Evolutionary conservation across 2,329 filamentous ascomycete species (phyloP), one percentile per base, ranked within the genome.

Genomic region (Colletotrichum sp.): DNA sequence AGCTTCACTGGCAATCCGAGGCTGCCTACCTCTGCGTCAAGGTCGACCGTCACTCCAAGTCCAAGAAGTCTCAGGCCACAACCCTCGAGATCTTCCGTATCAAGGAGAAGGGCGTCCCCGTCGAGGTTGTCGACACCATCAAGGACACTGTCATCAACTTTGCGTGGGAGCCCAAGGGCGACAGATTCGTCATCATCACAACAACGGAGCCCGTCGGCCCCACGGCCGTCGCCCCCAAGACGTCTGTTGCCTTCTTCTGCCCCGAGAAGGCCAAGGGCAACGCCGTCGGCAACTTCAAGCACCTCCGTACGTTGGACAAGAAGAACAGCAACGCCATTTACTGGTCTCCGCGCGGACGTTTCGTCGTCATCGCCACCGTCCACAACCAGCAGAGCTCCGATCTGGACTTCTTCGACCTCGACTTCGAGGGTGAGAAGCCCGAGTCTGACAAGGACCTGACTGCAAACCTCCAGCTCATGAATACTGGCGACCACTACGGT

Each of bases 141-240:
- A 98, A 98, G 88, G 97, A 98, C 82, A 98, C 96, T 1, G 97
- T 99, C 80, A 98, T 99, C 88, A 99, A 99, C 89, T 99, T 99
- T 83, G 96, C 97, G 12, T 99, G 97, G 97, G 97, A 99, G 84
- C 97, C 97, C 78, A 98, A 98, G 89, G 97, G 97, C 77, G 96
- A 98, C 85, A 94, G 97, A 52, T 99, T 99, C 84, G 96, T 98
- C 79, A 93, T 98, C 83, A 99, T 99, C 87, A 98, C 96, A 43
- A 97, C 95, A 22, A 94, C 95, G 13, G 97, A 99, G 87, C 92
- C 94, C 4, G 89, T 93, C 55, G 92, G 93, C 52, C 92, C 93
- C 58, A 93, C 94, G 13, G 96, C 95, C 15, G 96, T 98, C 9
- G 91, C 94, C 7, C 96, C 97, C 78, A 99, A 99, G 91, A 98